These are phyloP conservation scores for Mucor plumbeus DNA, from an alignment of 371 early-diverging fungal genomes.

Conservation along the genomic window DNA sequence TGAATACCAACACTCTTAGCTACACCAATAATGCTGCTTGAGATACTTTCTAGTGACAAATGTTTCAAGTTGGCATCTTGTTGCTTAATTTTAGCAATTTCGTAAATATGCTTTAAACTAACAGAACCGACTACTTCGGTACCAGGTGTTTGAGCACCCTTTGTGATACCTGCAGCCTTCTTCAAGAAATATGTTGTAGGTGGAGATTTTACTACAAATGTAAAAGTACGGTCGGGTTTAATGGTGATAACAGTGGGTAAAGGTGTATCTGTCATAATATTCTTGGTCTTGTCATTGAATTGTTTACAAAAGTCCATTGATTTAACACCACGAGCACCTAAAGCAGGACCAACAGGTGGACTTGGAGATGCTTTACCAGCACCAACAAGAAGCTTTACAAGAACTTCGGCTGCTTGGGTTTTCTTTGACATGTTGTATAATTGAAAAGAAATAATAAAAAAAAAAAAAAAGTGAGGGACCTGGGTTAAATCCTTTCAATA, in stretches of 20 bases:
- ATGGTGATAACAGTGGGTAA: slow-evolving; percentile 85
- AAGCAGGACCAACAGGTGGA: slow-evolving; percentile 96
- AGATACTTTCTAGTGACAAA: slow-evolving; percentile 73
- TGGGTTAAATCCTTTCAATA: neutral
- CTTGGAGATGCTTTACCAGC: slow-evolving; percentile 95
- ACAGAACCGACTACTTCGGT: slow-evolving; percentile 79
- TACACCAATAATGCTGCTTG: slow-evolving; percentile 78
- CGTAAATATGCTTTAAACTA: slow-evolving; percentile 92
- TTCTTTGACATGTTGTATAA: slow-evolving; percentile 51
- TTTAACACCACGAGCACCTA: slow-evolving; percentile 97
- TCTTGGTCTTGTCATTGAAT: slow-evolving; percentile 96
- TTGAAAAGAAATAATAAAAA: neutral
- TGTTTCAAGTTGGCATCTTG: slow-evolving; percentile 82
- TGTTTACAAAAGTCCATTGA: slow-evolving; percentile 98
- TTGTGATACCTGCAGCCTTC: slow-evolving; percentile 89
- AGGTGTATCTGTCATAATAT: slow-evolving; percentile 83
- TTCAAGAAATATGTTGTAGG: slow-evolving; percentile 90
- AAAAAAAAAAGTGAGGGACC: neutral
- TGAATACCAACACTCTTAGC: slow-evolving; percentile 88
- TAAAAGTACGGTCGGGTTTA: slow-evolving; percentile 91
- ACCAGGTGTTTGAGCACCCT: slow-evolving; percentile 84
- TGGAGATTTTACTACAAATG: slow-evolving; percentile 88
- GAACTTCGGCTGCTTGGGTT: slow-evolving; percentile 55
- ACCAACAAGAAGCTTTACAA: slow-evolving; percentile 74
- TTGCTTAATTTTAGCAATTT: slow-evolving; percentile 92